phyloP scores from a whole-genome alignment of 768 basidiomycete genomes.

The Phylloporus arenicola region DNA sequence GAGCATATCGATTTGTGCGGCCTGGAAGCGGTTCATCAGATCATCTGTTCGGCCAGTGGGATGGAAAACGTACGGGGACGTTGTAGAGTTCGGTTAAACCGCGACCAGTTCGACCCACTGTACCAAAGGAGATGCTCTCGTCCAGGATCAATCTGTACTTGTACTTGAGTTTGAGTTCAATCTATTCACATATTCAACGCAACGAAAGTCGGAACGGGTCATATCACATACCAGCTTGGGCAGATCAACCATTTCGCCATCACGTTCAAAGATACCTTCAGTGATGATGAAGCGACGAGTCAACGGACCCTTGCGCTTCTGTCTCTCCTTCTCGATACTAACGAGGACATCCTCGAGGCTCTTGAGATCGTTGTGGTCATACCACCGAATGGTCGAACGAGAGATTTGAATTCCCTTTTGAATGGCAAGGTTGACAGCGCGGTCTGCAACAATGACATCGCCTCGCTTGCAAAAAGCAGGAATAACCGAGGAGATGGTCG shows the following conservation, averaged over 20 bases:
- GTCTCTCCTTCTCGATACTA: constrained; percentile 79
- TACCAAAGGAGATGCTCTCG: constrained; percentile 90
- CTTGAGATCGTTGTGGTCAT: constrained; percentile 90
- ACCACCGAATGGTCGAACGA: constrained; percentile 89
- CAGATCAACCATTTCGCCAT: constrained; percentile 87
- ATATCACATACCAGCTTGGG: constrained; percentile 73
- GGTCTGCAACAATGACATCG: constrained; percentile 96
- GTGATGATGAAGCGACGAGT: constrained; percentile 94
- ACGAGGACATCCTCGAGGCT: constrained; percentile 86
- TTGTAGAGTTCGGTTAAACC: constrained; percentile 94
- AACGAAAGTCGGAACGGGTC: not conserved
- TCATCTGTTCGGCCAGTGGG: not conserved
- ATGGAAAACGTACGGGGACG: constrained; percentile 62
- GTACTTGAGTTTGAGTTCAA: constrained; percentile 91
- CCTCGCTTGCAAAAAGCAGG: constrained; percentile 97
- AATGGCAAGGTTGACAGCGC: constrained; percentile 92
- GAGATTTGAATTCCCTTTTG: constrained; percentile 95
- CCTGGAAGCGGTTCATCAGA: constrained; percentile 38
- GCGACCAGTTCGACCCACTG: constrained; percentile 88
- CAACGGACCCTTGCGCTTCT: constrained; percentile 73
- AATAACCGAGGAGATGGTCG: constrained; percentile 88
- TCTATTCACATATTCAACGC: constrained; percentile 39
- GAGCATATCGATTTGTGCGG: constrained; percentile 90
- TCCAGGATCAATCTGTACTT: constrained; percentile 95
- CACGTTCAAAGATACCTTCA: constrained; percentile 94